Conservation (phyloP, 805 yeast species). For the Suhomyces kilbournensis region DNA sequence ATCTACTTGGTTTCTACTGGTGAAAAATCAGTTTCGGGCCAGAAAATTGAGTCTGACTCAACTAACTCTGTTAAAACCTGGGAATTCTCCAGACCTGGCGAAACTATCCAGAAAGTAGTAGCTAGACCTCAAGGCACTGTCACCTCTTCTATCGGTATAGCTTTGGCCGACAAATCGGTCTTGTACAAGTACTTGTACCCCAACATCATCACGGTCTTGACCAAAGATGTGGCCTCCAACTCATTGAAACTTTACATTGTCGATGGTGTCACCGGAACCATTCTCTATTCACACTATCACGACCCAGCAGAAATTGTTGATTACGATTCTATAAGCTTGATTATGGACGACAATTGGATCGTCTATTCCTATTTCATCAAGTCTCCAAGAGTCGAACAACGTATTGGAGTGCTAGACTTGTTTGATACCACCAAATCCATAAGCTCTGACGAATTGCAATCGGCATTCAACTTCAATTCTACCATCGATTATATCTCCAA, state of each 20-base stretch:
- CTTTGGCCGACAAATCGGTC: slow-evolving; percentile 67
- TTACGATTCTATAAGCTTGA: slow-evolving; percentile 44
- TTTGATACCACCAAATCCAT: slow-evolving; percentile 62
- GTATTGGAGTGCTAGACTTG: slow-evolving; percentile 71
- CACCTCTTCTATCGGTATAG: slow-evolving; percentile 59
- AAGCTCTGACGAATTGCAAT: slow-evolving; percentile 28
- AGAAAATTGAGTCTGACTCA: slow-evolving; percentile 12
- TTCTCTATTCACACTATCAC: slow-evolving; percentile 46
- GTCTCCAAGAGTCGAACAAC: slow-evolving; percentile 47
- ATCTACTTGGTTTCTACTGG: slow-evolving; percentile 13
- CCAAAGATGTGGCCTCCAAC: slow-evolving; percentile 18
- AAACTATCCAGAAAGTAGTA: slow-evolving; percentile 16
- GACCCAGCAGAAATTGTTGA: slow-evolving; percentile 37
- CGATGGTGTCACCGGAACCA: slow-evolving; percentile 68
- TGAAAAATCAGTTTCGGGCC: slow-evolving; percentile 18
- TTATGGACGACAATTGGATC: slow-evolving; percentile 82
- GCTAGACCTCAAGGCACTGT: slow-evolving; percentile 20
- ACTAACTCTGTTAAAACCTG: slow-evolving; percentile 23
- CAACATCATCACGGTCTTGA: slow-evolving; percentile 52
- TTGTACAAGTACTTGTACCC: slow-evolving; percentile 83
- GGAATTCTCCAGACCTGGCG: slow-evolving; percentile 21
- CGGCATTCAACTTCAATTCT: slow-evolving; percentile 33
- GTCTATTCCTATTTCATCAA: slow-evolving; percentile 60
- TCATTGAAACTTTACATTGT: slow-evolving; percentile 50
- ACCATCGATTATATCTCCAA: slow-evolving; percentile 46